These are phyloP conservation scores for Podaxis sp. DNA, from an alignment of 768 basidiomycete species.

Conservation along the genomic window DNA sequence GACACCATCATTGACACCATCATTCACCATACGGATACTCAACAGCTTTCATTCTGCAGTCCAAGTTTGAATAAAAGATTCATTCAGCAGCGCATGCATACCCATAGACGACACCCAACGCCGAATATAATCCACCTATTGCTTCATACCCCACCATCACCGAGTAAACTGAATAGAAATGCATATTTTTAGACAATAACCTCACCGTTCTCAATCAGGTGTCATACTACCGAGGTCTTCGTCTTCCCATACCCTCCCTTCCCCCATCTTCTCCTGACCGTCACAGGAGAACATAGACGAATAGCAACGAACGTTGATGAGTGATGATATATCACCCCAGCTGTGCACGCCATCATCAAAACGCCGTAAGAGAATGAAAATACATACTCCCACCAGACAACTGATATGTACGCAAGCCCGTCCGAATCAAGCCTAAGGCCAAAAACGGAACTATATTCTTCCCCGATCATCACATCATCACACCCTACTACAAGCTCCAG, in stretches of 20 bases:
- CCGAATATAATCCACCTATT: background rate
- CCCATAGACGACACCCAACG: background rate
- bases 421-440: background rate
- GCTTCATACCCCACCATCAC: background rate
- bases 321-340: slow-evolving; percentile 13
- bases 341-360: slow-evolving; percentile 14
- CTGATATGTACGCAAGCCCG: background rate
- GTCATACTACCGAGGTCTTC: background rate
- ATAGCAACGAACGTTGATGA: slow-evolving; percentile 6
- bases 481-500: background rate
- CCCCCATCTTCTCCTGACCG: background rate
- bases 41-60: background rate
- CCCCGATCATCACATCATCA: background rate
- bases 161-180: background rate
- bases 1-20: background rate
- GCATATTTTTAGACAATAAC: background rate
- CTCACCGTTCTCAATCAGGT: background rate
- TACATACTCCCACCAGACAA: background rate
- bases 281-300: background rate
- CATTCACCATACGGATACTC: background rate
- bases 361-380: background rate
- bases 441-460: background rate
- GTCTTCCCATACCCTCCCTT: background rate
- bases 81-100: background rate
- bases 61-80: background rate